These are phyloP conservation scores for Talaromyces albobiverticillius DNA, from an alignment of 2,329 filamentous ascomycete species.

Conservation along the genomic window DNA sequence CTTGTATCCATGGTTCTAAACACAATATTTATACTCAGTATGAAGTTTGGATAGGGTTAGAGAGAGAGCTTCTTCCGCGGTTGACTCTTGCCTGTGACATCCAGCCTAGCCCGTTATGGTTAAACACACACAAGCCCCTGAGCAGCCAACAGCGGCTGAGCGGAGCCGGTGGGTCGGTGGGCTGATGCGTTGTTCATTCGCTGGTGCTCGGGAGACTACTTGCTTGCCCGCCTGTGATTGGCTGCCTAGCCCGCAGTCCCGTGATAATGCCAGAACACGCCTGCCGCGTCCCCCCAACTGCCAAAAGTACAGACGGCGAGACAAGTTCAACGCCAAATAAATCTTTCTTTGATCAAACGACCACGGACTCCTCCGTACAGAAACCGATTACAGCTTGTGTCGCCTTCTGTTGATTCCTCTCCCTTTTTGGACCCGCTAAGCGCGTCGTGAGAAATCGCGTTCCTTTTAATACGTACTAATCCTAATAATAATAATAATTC, in stretches of 20 bases:
- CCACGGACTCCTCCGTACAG: neutral
- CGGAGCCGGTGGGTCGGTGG: neutral
- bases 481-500: neutral
- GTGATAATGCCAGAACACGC: conserved; percentile 20
- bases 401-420: neutral
- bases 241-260: conserved; percentile 2
- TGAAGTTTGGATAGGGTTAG: no score
- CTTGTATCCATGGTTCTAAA: no score
- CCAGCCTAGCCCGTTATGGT: conserved; percentile 3
- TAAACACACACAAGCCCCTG: conserved; percentile 13
- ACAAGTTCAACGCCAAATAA: no score
- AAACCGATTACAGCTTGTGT: neutral
- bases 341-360: neutral
- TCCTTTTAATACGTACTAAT: neutral
- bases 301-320: conserved; percentile 12
- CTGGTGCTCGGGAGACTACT: neutral
- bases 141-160: neutral
- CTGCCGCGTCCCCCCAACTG: conserved; percentile 22
- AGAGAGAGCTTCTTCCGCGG: no score
- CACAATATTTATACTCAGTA: no score
- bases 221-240: neutral
- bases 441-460: neutral
- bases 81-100: no score
- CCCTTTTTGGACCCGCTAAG: neutral
- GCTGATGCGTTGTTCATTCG: conserved; percentile 1